Evolutionary conservation across 2,329 filamentous ascomycete species (phyloP).

Genomic region (Beauveria medogensis): DNA sequence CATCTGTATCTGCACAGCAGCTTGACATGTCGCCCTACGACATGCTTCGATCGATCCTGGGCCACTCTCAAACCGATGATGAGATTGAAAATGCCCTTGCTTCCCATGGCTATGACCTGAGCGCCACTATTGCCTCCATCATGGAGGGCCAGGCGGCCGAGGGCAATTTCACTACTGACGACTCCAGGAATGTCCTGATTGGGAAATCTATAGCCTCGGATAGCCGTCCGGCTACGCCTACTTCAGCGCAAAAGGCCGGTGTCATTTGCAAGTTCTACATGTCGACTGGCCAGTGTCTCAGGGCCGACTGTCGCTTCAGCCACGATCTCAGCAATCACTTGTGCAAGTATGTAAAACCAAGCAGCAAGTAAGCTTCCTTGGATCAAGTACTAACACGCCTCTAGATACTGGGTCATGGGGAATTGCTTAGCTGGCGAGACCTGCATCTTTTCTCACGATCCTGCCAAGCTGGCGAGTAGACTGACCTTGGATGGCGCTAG

Average conservation of each 20-base stretch:
- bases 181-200: conserved; percentile 64
- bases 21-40: conserved; percentile 97
- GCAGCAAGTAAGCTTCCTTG: too few relatives aligned
- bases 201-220: conserved; percentile 83
- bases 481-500: conserved; percentile 63
- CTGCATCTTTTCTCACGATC: conserved; percentile 96
- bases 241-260: conserved; percentile 68
- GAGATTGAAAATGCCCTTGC: conserved; percentile 91
- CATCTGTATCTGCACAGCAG: conserved; percentile 51
- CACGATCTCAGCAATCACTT: conserved; percentile 93
- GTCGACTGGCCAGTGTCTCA: conserved; percentile 87
- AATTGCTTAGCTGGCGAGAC: conserved; percentile 90
- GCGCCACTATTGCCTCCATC: conserved; percentile 80
- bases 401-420: conserved; percentile 88
- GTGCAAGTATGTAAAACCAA: conserved; percentile 74
- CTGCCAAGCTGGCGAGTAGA: conserved; percentile 74
- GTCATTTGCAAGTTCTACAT: conserved; percentile 97
- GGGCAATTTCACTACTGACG: conserved; percentile 31
- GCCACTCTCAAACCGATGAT: conserved; percentile 81
- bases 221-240: conserved; percentile 67
- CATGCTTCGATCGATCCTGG: conserved; percentile 90
- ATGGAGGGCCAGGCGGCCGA: conserved; percentile 61
- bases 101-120: conserved; percentile 84
- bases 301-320: conserved; percentile 93
- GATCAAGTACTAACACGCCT: background rate